Percentiles rank a stretch among this genome's conserved stretches.
phyloP scores from a whole-genome alignment of 805 yeast species.

The Starmerella potacharoeniae region DNA sequence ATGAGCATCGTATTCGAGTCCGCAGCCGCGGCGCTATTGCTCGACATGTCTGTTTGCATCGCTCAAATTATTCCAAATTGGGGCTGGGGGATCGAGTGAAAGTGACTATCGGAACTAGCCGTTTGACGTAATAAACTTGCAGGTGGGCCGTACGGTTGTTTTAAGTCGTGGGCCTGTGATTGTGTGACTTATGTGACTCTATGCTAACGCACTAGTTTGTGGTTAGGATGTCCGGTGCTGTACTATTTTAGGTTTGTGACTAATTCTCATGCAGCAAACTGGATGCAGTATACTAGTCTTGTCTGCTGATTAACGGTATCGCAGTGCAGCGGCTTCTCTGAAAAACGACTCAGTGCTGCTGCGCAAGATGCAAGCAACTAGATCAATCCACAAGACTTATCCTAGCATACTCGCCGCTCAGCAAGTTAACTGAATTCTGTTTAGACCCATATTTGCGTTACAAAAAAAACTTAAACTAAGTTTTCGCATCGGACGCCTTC shows the following conservation, averaged over 20 bases:
- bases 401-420: no score
- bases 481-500: no score
- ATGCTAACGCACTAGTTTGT: neutral
- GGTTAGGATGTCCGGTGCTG: neutral
- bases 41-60: neutral
- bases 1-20: constrained; percentile 20
- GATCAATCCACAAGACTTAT: no score
- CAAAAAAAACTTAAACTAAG: no score
- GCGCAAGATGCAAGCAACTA: neutral
- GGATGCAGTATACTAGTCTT: neutral
- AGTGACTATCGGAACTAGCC: neutral
- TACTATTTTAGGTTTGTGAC: constrained; percentile 3
- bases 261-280: neutral
- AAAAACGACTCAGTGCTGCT: neutral
- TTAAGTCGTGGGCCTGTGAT: constrained; percentile 1
- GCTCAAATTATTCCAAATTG: neutral
- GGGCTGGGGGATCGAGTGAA: neutral
- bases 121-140: neutral
- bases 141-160: constrained; percentile 5
- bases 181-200: constrained; percentile 8
- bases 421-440: no score
- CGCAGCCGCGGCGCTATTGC: neutral
- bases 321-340: neutral
- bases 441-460: no score
- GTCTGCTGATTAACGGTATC: neutral